These are phyloP conservation scores for Pseudocercospora fuligena DNA, from an alignment of 2,329 filamentous ascomycete genomes.

Conservation along the genomic window DNA sequence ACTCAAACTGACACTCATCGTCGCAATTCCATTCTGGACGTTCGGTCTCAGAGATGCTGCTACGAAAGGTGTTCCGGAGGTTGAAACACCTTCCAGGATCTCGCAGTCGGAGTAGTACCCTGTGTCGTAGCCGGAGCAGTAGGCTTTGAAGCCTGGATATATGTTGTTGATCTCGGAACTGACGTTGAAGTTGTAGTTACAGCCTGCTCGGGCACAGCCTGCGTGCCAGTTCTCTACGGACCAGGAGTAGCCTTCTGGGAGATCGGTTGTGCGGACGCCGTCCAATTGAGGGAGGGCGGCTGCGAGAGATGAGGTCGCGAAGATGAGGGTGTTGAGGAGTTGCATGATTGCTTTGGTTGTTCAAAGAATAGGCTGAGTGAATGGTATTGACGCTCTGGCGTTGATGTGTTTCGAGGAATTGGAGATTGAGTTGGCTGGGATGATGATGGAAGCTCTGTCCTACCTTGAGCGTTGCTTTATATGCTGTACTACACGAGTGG, in stretches of 20 bases:
- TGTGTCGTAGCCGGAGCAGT: constrained; percentile 19
- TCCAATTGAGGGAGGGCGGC: constrained; percentile 2
- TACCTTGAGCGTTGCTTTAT: not conserved
- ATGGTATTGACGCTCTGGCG: not conserved
- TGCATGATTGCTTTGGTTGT: constrained; percentile 11
- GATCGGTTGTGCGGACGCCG: not conserved
- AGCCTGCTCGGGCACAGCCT: constrained; percentile 16
- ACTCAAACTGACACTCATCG: constrained; percentile 19
- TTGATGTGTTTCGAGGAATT: not conserved
- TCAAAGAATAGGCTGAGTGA: no score
- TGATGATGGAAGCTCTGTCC: not conserved
- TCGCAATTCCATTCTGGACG: constrained; percentile 1
- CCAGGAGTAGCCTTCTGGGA: constrained; percentile 18
- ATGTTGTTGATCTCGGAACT: not conserved
- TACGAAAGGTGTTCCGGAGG: constrained; percentile 14
- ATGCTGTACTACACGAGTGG: not conserved
- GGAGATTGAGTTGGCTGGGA: not conserved
- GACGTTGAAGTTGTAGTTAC: constrained; percentile 26
- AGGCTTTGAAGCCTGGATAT: constrained; percentile 17
- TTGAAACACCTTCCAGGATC: constrained; percentile 12
- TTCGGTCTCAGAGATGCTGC: constrained; percentile 14
- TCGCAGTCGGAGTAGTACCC: constrained; percentile 22
- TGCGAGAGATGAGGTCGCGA: constrained; percentile 2
- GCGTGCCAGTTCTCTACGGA: constrained; percentile 18
- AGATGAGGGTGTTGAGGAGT: constrained; percentile 11